phyloP scores from a whole-genome alignment of 805 yeast species.

The Komagataella kurtzmanii region DNA sequence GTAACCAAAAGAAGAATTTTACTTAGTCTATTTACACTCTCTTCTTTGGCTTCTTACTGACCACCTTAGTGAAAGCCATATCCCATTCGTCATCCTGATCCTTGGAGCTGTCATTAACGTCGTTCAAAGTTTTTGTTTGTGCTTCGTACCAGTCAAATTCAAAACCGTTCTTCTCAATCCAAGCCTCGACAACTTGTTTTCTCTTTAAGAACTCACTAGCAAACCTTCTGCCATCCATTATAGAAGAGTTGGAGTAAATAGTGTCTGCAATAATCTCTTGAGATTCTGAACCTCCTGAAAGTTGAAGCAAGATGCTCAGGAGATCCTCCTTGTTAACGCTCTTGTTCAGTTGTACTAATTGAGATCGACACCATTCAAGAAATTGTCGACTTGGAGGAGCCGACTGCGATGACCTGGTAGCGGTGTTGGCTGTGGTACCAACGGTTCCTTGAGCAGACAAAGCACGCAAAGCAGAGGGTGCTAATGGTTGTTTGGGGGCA shows the following conservation, averaged over 20 bases:
- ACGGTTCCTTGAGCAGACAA: slow-evolving; percentile 9
- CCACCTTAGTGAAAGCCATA: slow-evolving; percentile 36
- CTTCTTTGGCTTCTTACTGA: slow-evolving; percentile 44
- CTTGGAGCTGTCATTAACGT: neutral
- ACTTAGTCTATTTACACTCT: neutral
- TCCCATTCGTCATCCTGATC: slow-evolving; percentile 42
- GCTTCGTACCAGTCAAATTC: slow-evolving; percentile 66
- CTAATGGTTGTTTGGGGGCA: slow-evolving; percentile 13
- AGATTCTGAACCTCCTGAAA: slow-evolving; percentile 51
- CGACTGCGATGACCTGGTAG: slow-evolving; percentile 15
- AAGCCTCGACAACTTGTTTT: slow-evolving; percentile 56
- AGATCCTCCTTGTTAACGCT: slow-evolving; percentile 72
- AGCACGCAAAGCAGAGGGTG: slow-evolving; percentile 2
- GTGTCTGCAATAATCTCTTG: slow-evolving; percentile 85
- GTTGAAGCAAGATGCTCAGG: slow-evolving; percentile 62
- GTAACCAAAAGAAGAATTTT: neutral
- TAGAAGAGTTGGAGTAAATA: slow-evolving; percentile 73
- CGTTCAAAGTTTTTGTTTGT: slow-evolving; percentile 8
- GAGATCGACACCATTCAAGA: slow-evolving; percentile 57
- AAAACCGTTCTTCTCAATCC: slow-evolving; percentile 26
- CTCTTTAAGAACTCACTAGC: slow-evolving; percentile 81
- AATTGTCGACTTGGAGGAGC: slow-evolving; percentile 45
- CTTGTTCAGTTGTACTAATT: slow-evolving; percentile 53
- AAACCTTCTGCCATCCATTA: slow-evolving; percentile 90
- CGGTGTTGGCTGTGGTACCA: slow-evolving; percentile 1